A percentile compares a stretch with the other conserved stretches of the same genome.
Conservation (phyloP, 2,329 filamentous ascomycete genomes). For the Trichoderma atroviride region DNA sequence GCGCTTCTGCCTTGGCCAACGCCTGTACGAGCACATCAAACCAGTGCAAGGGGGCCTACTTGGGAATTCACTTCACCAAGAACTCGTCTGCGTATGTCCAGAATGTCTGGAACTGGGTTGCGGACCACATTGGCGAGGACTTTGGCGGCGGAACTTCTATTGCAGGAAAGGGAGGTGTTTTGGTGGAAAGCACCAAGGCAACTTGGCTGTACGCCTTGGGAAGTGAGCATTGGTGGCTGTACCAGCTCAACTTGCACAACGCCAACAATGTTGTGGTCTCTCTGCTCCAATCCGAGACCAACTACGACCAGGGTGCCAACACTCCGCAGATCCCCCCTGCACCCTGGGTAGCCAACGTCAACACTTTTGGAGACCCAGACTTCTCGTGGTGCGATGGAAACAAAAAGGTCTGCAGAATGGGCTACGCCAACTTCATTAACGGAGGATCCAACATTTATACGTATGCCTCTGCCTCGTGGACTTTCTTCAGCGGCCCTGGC, state of each 20-base stretch:
- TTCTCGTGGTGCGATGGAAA: constrained; percentile 44
- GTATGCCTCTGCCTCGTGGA: constrained; percentile 49
- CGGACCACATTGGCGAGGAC: constrained; percentile 53
- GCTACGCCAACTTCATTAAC: constrained; percentile 46
- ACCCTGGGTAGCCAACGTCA: constrained; percentile 44
- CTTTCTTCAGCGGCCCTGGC: constrained; percentile 46
- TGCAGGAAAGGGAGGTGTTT: constrained; percentile 51
- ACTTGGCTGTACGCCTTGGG: constrained; percentile 54
- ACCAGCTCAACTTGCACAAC: constrained; percentile 57
- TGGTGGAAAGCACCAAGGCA: constrained; percentile 50
- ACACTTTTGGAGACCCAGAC: constrained; percentile 46
- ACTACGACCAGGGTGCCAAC: constrained; percentile 43
- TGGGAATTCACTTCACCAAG: constrained; percentile 52
- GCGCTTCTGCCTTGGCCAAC: constrained; percentile 42
- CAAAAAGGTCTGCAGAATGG: constrained; percentile 48
- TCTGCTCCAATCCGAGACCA: constrained; percentile 58
- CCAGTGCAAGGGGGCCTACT: constrained; percentile 51
- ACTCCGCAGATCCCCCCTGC: constrained; percentile 40
- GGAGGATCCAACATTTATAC: constrained; percentile 46
- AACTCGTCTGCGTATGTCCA: constrained; percentile 32
- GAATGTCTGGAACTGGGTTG: constrained; percentile 45
- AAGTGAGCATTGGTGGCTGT: constrained; percentile 60
- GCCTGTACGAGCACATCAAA: constrained; percentile 40
- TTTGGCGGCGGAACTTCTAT: constrained; percentile 51
- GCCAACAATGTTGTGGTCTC: constrained; percentile 54